Conservation (phyloP, 2,329 filamentous ascomycete species). For the Monilinia vaccinii-corymbosi region DNA sequence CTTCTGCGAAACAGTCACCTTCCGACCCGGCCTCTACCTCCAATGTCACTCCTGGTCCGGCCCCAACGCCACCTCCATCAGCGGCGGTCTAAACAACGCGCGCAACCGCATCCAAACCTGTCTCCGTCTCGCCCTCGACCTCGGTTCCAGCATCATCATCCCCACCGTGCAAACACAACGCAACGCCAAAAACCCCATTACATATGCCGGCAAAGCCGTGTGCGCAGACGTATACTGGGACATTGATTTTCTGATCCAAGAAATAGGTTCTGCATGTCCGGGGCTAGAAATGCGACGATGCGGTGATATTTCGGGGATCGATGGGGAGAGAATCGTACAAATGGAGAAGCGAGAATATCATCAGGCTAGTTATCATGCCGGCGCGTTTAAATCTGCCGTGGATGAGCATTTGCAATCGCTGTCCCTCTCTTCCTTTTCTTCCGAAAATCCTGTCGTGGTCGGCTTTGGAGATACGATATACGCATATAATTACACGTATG, state of each 20-base stretch:
- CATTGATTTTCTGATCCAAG: conserved; percentile 7
- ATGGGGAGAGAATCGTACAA: not conserved
- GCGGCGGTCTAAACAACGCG: conserved; percentile 21
- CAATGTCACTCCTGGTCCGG: conserved; percentile 20
- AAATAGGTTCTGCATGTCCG: conserved; percentile 13
- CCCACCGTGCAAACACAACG: conserved; percentile 13
- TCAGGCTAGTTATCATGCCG: not conserved
- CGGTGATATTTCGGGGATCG: conserved; percentile 16
- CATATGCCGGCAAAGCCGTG: conserved; percentile 5
- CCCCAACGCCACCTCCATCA: conserved; percentile 12
- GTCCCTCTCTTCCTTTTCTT: conserved; percentile 7
- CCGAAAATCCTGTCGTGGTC: conserved; percentile 12
- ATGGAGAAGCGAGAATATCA: conserved; percentile 6
- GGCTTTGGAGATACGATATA: conserved; percentile 18
- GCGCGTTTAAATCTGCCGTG: conserved; percentile 8
- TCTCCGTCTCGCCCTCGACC: conserved; percentile 20
- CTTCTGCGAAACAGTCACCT: conserved; percentile 14
- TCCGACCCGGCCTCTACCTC: conserved; percentile 20
- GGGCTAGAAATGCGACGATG: conserved; percentile 15
- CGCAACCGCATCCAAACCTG: conserved; percentile 22
- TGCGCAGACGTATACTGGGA: conserved; percentile 16
- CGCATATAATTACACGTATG: conserved; percentile 18
- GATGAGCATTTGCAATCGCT: not conserved
- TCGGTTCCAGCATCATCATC: conserved; percentile 18
- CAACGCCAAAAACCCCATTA: conserved; percentile 4